phyloP scores from a whole-genome alignment of 352 stramenopile species.

The Halophytophthora batemanensis region DNA sequence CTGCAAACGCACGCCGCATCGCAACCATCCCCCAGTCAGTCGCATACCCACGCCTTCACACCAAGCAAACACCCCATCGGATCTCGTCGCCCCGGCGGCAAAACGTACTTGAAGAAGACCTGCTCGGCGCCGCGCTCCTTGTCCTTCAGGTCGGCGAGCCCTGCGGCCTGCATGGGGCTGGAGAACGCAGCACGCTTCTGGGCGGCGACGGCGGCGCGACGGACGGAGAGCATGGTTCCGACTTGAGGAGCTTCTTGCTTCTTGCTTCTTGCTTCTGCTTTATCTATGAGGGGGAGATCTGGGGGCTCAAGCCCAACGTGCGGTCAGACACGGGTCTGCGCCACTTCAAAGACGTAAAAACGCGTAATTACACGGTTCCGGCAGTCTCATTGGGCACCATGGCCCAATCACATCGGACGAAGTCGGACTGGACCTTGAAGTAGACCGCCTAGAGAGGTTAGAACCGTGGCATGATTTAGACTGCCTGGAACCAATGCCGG shows the following conservation, averaged over 20 bases:
- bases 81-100: constrained; percentile 7
- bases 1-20: constrained; percentile 20
- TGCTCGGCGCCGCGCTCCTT: constrained; percentile 79
- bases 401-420: too few relatives aligned
- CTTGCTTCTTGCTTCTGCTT: constrained; percentile 11
- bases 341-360: constrained; percentile 26
- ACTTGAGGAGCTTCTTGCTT: constrained; percentile 5
- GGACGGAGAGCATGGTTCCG: constrained; percentile 57
- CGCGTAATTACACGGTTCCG: constrained; percentile 4
- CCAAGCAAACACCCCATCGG: constrained; percentile 1
- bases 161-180: constrained; percentile 42
- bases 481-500: too few relatives aligned
- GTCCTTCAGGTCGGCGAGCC: constrained; percentile 47
- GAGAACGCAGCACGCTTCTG: constrained; percentile 47
- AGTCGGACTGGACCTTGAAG: neutral
- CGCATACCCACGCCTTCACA: neutral
- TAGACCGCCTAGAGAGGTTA: neutral
- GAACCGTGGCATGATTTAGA: too few relatives aligned
- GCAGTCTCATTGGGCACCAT: too few relatives aligned
- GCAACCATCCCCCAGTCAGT: constrained; percentile 1
- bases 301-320: constrained; percentile 1
- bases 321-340: constrained; percentile 12
- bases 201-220: constrained; percentile 45
- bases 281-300: constrained; percentile 15
- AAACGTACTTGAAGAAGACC: constrained; percentile 84